A percentile compares a stretch with the other conserved stretches of the same genome.
These are phyloP conservation scores for Cladorrhinum sp. DNA, from an alignment of 2,329 filamentous ascomycete species.

Conservation along the genomic window DNA sequence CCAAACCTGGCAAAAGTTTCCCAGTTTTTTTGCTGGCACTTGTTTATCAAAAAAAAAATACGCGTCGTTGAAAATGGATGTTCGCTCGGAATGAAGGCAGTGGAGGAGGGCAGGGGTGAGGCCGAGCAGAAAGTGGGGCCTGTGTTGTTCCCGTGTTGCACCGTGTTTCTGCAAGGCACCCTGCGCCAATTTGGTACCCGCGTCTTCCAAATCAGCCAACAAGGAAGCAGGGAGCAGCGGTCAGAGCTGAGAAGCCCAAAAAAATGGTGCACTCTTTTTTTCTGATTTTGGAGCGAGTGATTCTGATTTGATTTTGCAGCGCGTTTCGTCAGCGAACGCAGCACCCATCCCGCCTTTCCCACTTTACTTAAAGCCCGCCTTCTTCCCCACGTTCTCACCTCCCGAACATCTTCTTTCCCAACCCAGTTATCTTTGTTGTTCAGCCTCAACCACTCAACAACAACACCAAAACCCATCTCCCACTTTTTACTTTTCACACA, in stretches of 20 bases:
- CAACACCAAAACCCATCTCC: slow-evolving; percentile 32
- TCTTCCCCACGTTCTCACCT: slow-evolving; percentile 29
- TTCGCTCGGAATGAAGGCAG: background rate
- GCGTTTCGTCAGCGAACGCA: slow-evolving; percentile 3
- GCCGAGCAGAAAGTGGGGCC: slow-evolving; percentile 13
- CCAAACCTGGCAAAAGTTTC: background rate
- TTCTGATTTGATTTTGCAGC: slow-evolving; percentile 26
- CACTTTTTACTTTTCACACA: slow-evolving; percentile 16
- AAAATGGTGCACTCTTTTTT: background rate
- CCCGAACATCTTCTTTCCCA: slow-evolving; percentile 11
- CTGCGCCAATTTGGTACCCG: slow-evolving; percentile 10
- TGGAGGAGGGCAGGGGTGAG: background rate
- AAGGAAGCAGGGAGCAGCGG: background rate
- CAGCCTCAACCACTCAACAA: slow-evolving; percentile 31
- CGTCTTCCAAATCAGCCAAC: slow-evolving; percentile 27
- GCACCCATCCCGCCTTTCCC: slow-evolving; percentile 22
- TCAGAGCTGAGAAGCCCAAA: background rate
- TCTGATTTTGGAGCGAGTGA: slow-evolving; percentile 7
- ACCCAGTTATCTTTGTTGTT: slow-evolving; percentile 19
- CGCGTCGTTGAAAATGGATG: background rate
- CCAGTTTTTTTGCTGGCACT: slow-evolving; percentile 3
- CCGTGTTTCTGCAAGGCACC: slow-evolving; percentile 12
- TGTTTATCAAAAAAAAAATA: slow-evolving; percentile 9
- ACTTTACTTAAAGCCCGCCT: slow-evolving; percentile 27
- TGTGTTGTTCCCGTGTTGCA: slow-evolving; percentile 7